Base-by-base conservation (phyloP, 2,329 filamentous ascomycete genomes). In the Podosphaera aphanis region DNA sequence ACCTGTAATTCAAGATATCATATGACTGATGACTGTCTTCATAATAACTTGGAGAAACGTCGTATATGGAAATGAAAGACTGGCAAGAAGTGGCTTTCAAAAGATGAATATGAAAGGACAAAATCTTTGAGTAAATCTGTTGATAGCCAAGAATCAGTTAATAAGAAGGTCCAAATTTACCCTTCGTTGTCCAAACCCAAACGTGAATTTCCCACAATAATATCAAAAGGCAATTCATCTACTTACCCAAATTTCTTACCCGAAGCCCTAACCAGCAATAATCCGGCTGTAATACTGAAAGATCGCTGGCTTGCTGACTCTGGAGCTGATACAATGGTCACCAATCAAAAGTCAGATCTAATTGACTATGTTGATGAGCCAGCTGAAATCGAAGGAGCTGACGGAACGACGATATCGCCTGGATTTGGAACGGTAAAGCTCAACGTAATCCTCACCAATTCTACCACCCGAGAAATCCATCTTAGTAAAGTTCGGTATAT, bases 261-360 rank as follows among this genome's bases (percentile, higher is more conserved):
- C 5, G 20, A 44, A 44, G 18, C 27, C 3, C 15, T 44, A n/a
- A 20, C 42, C 4, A 44, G 21, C 7, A 33, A n/a, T 33, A 13
- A 36, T 8, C n/a, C 16, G 3, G 11, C 29, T 5, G 21, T 44
- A 20, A 3, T 44, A 5, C 7, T 16, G 13, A 44, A 44, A 36
- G 19, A 44, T 35, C 29, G 42, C 11, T 44, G 27, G 29, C 25
- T 44, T 15, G 42, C 42, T 21, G 42, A 44, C 42, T 44, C 42
- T 6, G 27, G 42, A 20, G 42, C 42, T 21, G 42, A 44, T 36
- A 35, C 42, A 4, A 44, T 44, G 42, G 29, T 44, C 3, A 35
- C 3, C 2, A 44, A 44, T 21, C 2, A 36, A 20, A 20, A 18
- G 1, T 44, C 42, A 15, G 42, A 44, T 13, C 21, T 44, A 35